Base-by-base conservation (phyloP, 2,329 filamentous ascomycete genomes). In the Colletotrichum trifolii region DNA sequence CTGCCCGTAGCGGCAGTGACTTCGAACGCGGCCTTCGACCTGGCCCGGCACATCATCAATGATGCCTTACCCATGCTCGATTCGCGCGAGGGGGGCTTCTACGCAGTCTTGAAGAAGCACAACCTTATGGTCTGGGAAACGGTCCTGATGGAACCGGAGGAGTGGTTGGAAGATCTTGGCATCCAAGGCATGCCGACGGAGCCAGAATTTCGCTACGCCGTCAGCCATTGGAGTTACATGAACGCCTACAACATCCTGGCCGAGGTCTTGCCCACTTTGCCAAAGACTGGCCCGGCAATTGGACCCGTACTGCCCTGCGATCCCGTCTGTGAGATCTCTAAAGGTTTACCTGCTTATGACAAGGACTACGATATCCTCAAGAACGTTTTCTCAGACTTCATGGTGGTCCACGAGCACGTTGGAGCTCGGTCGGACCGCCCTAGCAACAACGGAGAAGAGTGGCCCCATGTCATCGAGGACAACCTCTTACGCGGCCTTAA, bases 401-500 rank as follows among this genome's bases (percentile, higher is more conserved):
- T 39, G 34, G 70, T 68, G 4, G 55, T 74, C 2, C 45, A 68
- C 43, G 63, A 68, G 6, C 40, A 49, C 3, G 39, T 74, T 8
- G 11, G 25, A 25, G 25, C 25, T 25, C 25, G 25, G 4, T 25
- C 25, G 25, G 25, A 25, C 25, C 25, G 25, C 25, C 25, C 25
- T 25, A 25, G 25, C 25, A 1, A 25, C 25, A 25, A 25, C 25
- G 25, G 25, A 25, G 25, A 25, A 2, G 42, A 65, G 11, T 78
- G 72, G 60, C 73, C 73, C 0, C 25, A 25, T 25, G 25, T 25
- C 25, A 69, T 74, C 6, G 68, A 77, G 45, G 80, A 83, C 54
- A 77, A 78, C 54, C 72, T 81, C 38, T 70, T 76, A 5, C 76
- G 76, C 2, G 76, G 75, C 2, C 69, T 81, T 9, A 69, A 70